Evolutionary conservation across 202 grass and related monocot species (phyloP), one percentile per base, ranked within the genome.

Genomic region (Panicum hallii): DNA sequence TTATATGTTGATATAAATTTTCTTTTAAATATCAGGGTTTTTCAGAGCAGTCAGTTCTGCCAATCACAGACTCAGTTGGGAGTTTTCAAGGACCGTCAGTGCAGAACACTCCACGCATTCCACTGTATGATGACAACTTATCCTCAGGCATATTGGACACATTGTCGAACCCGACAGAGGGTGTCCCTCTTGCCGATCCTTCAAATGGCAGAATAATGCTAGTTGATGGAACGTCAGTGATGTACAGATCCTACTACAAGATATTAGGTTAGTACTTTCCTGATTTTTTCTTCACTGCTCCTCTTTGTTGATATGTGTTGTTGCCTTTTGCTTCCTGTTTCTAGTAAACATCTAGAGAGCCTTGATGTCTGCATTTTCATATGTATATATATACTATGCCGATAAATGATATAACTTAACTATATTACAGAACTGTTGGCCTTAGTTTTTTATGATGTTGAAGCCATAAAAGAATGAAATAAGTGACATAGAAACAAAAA

Each of bases 211-310:
- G 91, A 82, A 90, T 94, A 84, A 96, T 99, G 97, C 86, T 99
- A 86, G 50, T 96, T 88, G 97, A 99, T 60, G 93, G 93, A 58
- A 99, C 93, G 9, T 89, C 91, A 44, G 87, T 99, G 82, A 96
- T 99, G 91, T 96, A 99, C 79, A 92, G 97, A 86, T 95, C 97
- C 74, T 96, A 99, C 85, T 99, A 94, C 90, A 94, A 94, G 85
- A 91, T 99, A 90, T 90, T 99, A 82, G 97, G 97, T 92, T 40
- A 84, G 77, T 84, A 4, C 44, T 84, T 32, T 64, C 66, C 79
- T 55, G 16, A 5, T 55, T 63, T 70, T 22, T 50, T 65, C 45
- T 49, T 72, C 34, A 47, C 38, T 67, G 30, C 20, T 32, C 9
- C 7, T 0, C 4, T 66, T 12, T 82, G 57, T 72, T 16, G 6